Evolutionary conservation across 805 yeast genomes (phyloP).

Genomic region (Allodekkera sacchari): DNA sequence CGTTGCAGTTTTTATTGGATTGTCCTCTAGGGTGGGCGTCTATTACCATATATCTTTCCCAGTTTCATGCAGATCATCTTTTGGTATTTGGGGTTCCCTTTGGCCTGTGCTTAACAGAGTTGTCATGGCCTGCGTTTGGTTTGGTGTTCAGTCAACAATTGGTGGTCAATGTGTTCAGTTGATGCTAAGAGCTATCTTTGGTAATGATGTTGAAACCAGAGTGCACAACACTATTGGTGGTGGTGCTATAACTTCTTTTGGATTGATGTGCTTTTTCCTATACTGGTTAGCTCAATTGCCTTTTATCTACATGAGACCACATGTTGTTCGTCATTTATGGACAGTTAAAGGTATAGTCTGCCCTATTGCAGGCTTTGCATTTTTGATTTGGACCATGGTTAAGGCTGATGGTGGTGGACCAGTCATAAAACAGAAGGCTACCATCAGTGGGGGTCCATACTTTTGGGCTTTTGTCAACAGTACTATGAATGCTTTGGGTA

Average conservation of each 20-base stretch:
- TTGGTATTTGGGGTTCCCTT: conserved; percentile 78
- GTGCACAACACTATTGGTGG: conserved; percentile 55
- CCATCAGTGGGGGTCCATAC: conserved; percentile 49
- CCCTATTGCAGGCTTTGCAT: conserved; percentile 78
- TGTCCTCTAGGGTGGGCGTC: conserved; percentile 74
- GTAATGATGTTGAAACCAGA: conserved; percentile 49
- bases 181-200: conserved; percentile 73
- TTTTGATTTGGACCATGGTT: conserved; percentile 75
- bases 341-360: conserved; percentile 71
- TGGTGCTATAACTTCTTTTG: conserved; percentile 51
- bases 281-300: conserved; percentile 80
- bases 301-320: conserved; percentile 74
- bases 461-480: conserved; percentile 81
- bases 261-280: conserved; percentile 67
- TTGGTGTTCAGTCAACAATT: conserved; percentile 76
- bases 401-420: conserved; percentile 78
- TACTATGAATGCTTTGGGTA: conserved; percentile 73
- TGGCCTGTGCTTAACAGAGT: conserved; percentile 90
- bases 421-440: conserved; percentile 47
- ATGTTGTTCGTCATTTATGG: conserved; percentile 73
- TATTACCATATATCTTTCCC: conserved; percentile 82
- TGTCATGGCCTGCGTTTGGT: conserved; percentile 75
- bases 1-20: conserved; percentile 59
- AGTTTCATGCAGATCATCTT: conserved; percentile 69
- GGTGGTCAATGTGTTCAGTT: conserved; percentile 77